Evolutionary conservation across 176 grass and related monocot genomes (phyloP).

Genomic region (Musa acuminata): DNA sequence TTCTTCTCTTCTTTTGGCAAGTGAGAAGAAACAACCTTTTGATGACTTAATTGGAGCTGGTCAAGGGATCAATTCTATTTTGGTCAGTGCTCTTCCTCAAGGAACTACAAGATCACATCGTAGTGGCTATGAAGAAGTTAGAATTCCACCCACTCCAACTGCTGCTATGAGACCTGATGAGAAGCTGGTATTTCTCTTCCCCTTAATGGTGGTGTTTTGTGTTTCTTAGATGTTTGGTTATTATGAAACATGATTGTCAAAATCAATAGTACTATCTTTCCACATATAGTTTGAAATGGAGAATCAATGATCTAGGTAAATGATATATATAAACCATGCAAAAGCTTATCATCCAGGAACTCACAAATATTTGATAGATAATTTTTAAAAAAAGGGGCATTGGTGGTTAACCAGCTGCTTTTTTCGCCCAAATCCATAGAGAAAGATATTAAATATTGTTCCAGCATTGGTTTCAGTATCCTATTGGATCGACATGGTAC

Average conservation of each 20-base stretch:
- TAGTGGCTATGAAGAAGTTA: constrained; percentile 95
- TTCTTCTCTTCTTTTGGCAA: constrained; percentile 65
- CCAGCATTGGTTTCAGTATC: no score
- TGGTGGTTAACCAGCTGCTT: no score
- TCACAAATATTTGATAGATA: no score
- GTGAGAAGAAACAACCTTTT: constrained; percentile 78
- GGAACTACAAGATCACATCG: constrained; percentile 70
- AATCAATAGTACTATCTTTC: not conserved
- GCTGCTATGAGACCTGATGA: constrained; percentile 66
- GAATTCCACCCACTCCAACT: constrained; percentile 74
- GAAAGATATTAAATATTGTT: no score
- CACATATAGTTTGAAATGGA: not conserved
- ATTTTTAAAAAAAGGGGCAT: no score
- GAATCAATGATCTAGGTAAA: no score
- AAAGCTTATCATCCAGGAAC: not conserved
- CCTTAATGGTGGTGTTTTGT: not conserved
- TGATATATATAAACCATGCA: not conserved
- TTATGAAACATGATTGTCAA: constrained; percentile 3
- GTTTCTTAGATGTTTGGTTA: not conserved
- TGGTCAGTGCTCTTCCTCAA: constrained; percentile 74
- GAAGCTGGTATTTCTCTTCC: constrained; percentile 54
- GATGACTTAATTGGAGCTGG: constrained; percentile 80
- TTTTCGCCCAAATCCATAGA: no score
- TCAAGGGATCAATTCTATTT: constrained; percentile 38
- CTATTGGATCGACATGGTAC: no score